A percentile compares a stretch with the other conserved stretches of the same genome.
Evolutionary conservation across 2,329 filamentous ascomycete species (phyloP).

Genomic region (Colletotrichum abscissum): DNA sequence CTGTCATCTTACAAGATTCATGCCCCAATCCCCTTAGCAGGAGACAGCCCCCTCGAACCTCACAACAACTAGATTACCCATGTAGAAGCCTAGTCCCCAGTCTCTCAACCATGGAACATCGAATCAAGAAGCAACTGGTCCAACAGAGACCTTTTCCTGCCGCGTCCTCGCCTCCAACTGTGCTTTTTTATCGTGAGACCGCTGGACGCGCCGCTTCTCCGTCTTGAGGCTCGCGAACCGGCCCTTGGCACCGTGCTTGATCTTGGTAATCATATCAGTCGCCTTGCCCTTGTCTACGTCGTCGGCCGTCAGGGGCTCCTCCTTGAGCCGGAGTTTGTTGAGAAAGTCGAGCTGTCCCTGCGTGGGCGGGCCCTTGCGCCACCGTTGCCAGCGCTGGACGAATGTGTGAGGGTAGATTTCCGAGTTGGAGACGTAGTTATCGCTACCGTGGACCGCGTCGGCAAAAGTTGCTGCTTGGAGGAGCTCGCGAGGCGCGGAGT

Average conservation of each 20-base stretch:
- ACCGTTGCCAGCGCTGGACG: constrained; percentile 73
- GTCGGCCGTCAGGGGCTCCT: constrained; percentile 62
- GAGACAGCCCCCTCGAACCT: not conserved
- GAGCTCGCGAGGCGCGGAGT: constrained; percentile 75
- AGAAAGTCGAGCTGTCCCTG: constrained; percentile 75
- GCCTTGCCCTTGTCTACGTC: constrained; percentile 84
- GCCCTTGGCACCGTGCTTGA: constrained; percentile 83
- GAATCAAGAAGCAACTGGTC: constrained; percentile 54
- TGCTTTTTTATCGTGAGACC: constrained; percentile 48
- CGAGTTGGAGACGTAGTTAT: constrained; percentile 77
- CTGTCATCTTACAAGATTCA: not conserved
- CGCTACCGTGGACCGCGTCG: constrained; percentile 84
- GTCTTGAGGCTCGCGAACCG: constrained; percentile 66
- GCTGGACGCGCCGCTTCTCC: constrained; percentile 61
- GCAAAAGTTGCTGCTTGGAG: constrained; percentile 73
- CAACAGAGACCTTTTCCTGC: constrained; percentile 66
- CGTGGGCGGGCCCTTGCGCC: constrained; percentile 76
- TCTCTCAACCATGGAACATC: not conserved
- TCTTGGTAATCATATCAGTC: constrained; percentile 90
- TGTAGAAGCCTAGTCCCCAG: not conserved
- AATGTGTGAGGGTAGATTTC: constrained; percentile 74
- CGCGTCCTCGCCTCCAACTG: constrained; percentile 51
- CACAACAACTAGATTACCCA: not conserved
- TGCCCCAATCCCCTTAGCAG: not conserved
- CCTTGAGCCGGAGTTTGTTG: constrained; percentile 70